Percentiles rank a stretch among this genome's conserved stretches.
These are phyloP conservation scores for Candida tammaniensis DNA, from an alignment of 805 yeast genomes.

Conservation along the genomic window DNA sequence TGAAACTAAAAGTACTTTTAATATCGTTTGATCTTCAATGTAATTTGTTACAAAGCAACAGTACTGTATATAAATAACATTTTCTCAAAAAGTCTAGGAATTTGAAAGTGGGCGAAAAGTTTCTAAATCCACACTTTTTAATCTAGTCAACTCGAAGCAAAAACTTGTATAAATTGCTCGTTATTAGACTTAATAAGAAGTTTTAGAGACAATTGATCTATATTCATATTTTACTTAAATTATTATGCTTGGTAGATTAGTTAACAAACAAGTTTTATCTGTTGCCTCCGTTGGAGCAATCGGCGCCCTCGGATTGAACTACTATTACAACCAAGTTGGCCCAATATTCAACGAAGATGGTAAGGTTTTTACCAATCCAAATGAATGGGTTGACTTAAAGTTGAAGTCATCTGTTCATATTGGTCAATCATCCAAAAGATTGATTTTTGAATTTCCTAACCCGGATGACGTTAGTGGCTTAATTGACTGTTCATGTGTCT, in stretches of 20 bases:
- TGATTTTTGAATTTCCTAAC: slow-evolving; percentile 67
- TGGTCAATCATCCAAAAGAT: slow-evolving; percentile 63
- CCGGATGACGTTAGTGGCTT: slow-evolving; percentile 73
- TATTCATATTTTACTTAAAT: too few relatives aligned
- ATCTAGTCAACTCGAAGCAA: too few relatives aligned
- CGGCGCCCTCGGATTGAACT: slow-evolving; percentile 34
- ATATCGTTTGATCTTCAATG: too few relatives aligned
- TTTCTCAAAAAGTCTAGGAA: too few relatives aligned
- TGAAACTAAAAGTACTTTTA: too few relatives aligned
- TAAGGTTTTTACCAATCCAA: slow-evolving; percentile 58
- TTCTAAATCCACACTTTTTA: too few relatives aligned
- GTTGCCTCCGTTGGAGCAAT: slow-evolving; percentile 29
- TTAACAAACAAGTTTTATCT: slow-evolving; percentile 25
- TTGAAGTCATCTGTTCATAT: slow-evolving; percentile 46
- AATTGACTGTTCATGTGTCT: slow-evolving; percentile 70
- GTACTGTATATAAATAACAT: too few relatives aligned
- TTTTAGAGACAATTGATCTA: too few relatives aligned
- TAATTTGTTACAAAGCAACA: too few relatives aligned
- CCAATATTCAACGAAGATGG: slow-evolving; percentile 33
- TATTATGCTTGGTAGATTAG: slow-evolving; percentile 20
- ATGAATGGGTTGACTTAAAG: slow-evolving; percentile 71
- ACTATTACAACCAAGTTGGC: slow-evolving; percentile 20
- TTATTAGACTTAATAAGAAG: too few relatives aligned
- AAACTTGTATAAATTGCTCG: too few relatives aligned
- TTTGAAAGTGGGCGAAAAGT: too few relatives aligned